Percentiles rank a stretch among this genome's conserved stretches.
Conservation (phyloP, 2,329 filamentous ascomycete species). For the Celoporthe dispersa region DNA sequence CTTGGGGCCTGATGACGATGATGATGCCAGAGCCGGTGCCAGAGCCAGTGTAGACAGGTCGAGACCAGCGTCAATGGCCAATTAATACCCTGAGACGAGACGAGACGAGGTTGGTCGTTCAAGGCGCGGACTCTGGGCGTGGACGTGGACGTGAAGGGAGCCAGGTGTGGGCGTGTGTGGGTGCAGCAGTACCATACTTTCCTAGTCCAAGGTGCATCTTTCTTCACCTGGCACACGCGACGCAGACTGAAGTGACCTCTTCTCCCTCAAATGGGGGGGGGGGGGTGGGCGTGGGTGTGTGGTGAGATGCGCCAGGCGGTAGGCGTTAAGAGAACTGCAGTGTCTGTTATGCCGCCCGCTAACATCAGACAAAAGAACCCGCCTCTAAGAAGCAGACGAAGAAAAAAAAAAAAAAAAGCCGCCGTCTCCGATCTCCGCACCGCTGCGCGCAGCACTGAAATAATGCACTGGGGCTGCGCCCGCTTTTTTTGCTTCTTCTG, state of each 20-base stretch:
- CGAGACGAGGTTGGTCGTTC: conserved; percentile 1
- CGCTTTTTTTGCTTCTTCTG: background rate
- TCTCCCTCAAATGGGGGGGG: background rate
- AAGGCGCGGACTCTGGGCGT: background rate
- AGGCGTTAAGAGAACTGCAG: background rate
- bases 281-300: background rate
- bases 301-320: background rate
- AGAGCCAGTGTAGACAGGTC: background rate
- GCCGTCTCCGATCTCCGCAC: background rate
- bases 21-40: background rate
- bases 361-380: background rate
- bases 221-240: background rate
- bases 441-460: background rate
- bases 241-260: background rate
- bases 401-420: background rate
- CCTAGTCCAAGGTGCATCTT: conserved; percentile 3
- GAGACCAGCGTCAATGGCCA: background rate
- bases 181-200: conserved; percentile 2
- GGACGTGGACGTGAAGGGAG: conserved; percentile 8
- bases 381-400: background rate
- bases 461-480: background rate
- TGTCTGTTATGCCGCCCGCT: background rate
- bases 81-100: background rate
- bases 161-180: background rate
- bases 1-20: background rate